Evolutionary conservation across 2,329 filamentous ascomycete genomes (phyloP).

Genomic region (Pyricularia sp.): DNA sequence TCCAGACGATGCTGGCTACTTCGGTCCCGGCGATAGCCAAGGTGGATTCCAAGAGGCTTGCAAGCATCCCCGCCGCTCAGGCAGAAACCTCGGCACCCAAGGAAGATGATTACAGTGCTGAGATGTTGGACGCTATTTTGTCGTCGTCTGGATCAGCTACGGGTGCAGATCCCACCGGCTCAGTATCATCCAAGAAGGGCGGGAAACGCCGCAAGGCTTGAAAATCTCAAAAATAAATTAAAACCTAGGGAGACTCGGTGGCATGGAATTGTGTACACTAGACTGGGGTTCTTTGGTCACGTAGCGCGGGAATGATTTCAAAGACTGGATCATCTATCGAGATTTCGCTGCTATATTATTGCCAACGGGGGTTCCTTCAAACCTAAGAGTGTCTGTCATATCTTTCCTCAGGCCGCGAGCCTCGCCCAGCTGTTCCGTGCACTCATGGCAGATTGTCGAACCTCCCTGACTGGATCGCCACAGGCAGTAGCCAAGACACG

Average conservation of each 20-base stretch:
- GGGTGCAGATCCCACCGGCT: conserved; percentile 14
- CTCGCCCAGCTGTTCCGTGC: conserved; percentile 40
- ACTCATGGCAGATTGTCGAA: conserved; percentile 37
- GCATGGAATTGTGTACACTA: neutral
- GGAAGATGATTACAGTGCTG: conserved; percentile 21
- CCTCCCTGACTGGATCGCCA: conserved; percentile 42
- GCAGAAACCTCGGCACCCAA: conserved; percentile 22
- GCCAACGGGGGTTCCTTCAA: neutral
- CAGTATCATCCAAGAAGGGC: conserved; percentile 23
- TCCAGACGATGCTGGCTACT: conserved; percentile 69
- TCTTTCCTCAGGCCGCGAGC: conserved; percentile 10
- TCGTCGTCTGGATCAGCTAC: conserved; percentile 11
- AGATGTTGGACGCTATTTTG: conserved; percentile 39
- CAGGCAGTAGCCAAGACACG: conserved; percentile 40
- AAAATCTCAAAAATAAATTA: neutral
- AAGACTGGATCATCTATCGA: neutral
- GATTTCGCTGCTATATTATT: neutral
- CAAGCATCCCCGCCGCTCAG: conserved; percentile 22
- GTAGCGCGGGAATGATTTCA: neutral
- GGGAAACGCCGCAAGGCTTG: conserved; percentile 38
- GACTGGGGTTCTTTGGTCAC: neutral
- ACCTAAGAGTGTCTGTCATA: neutral
- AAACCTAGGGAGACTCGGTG: neutral
- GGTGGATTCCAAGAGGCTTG: conserved; percentile 52
- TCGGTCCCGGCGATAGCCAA: conserved; percentile 56